Percentiles rank a stretch among this genome's conserved stretches.
Evolutionary conservation across 805 yeast species (phyloP).

Genomic region (Pichia nakasei): DNA sequence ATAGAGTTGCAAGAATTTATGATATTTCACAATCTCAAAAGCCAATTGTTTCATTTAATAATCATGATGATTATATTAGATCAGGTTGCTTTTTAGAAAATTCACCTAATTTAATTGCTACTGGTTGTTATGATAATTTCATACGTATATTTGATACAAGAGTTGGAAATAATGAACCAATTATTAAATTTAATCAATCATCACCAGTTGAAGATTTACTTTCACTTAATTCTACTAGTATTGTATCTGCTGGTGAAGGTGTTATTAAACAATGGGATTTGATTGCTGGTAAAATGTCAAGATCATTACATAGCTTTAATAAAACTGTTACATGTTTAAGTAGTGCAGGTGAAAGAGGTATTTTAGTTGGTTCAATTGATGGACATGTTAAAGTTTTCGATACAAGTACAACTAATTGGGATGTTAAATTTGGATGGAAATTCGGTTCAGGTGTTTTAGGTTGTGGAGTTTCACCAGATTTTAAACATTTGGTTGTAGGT

Average conservation of each 20-base stretch:
- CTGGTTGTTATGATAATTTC: slow-evolving; percentile 90
- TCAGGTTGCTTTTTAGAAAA: slow-evolving; percentile 67
- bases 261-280: slow-evolving; percentile 88
- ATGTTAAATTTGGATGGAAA: slow-evolving; percentile 94
- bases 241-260: slow-evolving; percentile 75
- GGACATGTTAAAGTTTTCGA: slow-evolving; percentile 97
- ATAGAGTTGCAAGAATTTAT: slow-evolving; percentile 75
- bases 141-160: slow-evolving; percentile 83
- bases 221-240: slow-evolving; percentile 64
- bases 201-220: slow-evolving; percentile 82
- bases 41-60: slow-evolving; percentile 63
- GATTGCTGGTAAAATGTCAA: slow-evolving; percentile 60
- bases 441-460: slow-evolving; percentile 88
- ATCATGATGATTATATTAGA: slow-evolving; percentile 84
- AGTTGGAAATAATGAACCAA: slow-evolving; percentile 38
- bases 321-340: slow-evolving; percentile 86
- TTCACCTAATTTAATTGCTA: slow-evolving; percentile 64
- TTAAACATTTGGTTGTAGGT: slow-evolving; percentile 87
- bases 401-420: slow-evolving; percentile 61
- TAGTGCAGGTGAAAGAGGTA: slow-evolving; percentile 64
- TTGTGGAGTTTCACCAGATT: slow-evolving; percentile 83
- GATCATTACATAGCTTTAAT: slow-evolving; percentile 77
- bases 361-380: slow-evolving; percentile 89
- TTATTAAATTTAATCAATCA: slow-evolving; percentile 58
- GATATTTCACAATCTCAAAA: slow-evolving; percentile 71